Evolutionary conservation across 306 rosid genomes (phyloP).

Genomic region (Cicer arietinum): DNA sequence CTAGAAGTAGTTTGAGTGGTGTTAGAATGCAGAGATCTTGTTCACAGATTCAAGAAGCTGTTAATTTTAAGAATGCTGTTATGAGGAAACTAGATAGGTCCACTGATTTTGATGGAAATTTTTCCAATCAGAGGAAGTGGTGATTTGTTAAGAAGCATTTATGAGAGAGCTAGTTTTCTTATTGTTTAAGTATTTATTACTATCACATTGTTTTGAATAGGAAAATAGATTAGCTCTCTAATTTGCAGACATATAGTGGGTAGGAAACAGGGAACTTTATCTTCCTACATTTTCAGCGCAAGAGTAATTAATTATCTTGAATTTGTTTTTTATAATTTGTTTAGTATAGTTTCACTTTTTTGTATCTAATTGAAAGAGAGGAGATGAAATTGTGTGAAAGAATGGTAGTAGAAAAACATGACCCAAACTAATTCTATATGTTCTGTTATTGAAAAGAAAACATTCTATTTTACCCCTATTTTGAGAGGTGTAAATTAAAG

Average conservation of each 20-base stretch:
- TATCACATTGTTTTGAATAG: not conserved
- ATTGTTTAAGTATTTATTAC: no score
- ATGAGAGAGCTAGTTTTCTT: not conserved
- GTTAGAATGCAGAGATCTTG: conserved; percentile 86
- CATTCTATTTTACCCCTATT: no score
- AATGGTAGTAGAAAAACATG: no score
- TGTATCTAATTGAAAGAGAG: no score
- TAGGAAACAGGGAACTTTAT: not conserved
- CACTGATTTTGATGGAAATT: conserved; percentile 48
- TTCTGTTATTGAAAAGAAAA: no score
- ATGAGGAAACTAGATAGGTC: conserved; percentile 77
- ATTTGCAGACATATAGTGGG: not conserved
- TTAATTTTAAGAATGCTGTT: conserved; percentile 84
- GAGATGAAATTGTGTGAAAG: no score
- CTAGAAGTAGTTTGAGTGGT: conserved; percentile 80
- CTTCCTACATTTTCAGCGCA: not conserved
- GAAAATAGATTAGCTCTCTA: not conserved
- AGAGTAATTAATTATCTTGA: not conserved
- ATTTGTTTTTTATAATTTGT: not conserved
- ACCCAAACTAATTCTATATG: no score
- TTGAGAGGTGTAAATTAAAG: no score
- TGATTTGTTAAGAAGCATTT: conserved; percentile 23
- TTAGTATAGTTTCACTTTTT: not conserved
- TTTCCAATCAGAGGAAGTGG: conserved; percentile 49
- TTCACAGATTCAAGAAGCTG: conserved; percentile 80